Evolutionary conservation across 805 yeast genomes (phyloP).

Genomic region (Candida alai): DNA sequence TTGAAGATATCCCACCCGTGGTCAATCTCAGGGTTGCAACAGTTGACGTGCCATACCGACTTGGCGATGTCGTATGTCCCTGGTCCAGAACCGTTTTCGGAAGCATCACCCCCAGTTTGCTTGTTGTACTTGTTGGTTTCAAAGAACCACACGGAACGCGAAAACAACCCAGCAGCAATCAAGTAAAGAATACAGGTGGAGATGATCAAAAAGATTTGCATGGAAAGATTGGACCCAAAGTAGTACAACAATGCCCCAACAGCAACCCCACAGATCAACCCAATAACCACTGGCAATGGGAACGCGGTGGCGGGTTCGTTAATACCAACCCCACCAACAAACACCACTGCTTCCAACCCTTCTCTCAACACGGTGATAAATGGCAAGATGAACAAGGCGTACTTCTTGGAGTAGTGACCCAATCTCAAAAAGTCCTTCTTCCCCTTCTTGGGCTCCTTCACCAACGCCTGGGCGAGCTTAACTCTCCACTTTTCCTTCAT

Average conservation of each 20-base stretch:
- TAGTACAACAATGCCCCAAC: conserved; percentile 70
- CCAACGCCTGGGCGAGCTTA: conserved; percentile 78
- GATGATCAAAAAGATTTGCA: conserved; percentile 76
- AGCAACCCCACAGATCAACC: conserved; percentile 67
- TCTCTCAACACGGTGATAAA: conserved; percentile 86
- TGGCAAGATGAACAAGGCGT: conserved; percentile 85
- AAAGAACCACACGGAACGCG: conserved; percentile 86
- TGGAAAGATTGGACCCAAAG: conserved; percentile 72
- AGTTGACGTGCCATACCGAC: conserved; percentile 93
- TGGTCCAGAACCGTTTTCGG: conserved; percentile 86
- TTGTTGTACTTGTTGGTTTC: conserved; percentile 60
- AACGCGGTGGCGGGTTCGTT: conserved; percentile 47
- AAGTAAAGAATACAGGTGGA: conserved; percentile 85
- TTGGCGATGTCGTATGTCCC: conserved; percentile 80
- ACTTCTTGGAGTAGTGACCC: conserved; percentile 46
- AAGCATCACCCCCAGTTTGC: conserved; percentile 85
- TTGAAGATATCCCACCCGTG: conserved; percentile 96
- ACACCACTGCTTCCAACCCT: conserved; percentile 93
- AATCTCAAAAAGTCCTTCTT: conserved; percentile 41
- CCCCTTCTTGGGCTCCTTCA: conserved; percentile 49
- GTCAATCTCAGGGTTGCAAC: conserved; percentile 87
- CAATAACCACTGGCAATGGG: conserved; percentile 87
- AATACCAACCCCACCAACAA: conserved; percentile 93
- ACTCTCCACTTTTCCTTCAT: conserved; percentile 95
- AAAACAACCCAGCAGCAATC: conserved; percentile 85